phyloP scores from a whole-genome alignment of 2,329 filamentous ascomycete species.

The Aspergillus intermedius region DNA sequence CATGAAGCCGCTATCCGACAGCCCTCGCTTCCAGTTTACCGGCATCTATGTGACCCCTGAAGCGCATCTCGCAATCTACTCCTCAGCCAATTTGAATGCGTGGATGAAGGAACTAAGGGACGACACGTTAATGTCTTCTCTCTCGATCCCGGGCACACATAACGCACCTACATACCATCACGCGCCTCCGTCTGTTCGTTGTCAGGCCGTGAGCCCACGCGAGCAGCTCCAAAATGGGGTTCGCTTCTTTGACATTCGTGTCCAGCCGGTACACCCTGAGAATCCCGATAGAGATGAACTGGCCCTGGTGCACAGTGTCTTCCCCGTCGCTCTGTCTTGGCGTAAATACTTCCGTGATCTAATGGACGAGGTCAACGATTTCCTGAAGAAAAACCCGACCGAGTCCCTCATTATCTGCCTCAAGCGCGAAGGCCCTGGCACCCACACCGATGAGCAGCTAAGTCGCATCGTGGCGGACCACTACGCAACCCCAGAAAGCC shows the following conservation, averaged over 20 bases:
- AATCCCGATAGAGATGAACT: slow-evolving; percentile 59
- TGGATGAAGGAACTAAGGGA: slow-evolving; percentile 80
- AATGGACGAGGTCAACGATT: slow-evolving; percentile 63
- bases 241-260: slow-evolving; percentile 87
- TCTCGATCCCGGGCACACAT: slow-evolving; percentile 92
- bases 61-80: slow-evolving; percentile 58
- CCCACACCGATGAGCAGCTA: slow-evolving; percentile 71
- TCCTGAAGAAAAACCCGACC: slow-evolving; percentile 68
- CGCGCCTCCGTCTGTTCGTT: slow-evolving; percentile 86
- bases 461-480: slow-evolving; percentile 64
- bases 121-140: slow-evolving; percentile 64
- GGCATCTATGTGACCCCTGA: slow-evolving; percentile 57
- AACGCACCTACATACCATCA: slow-evolving; percentile 82
- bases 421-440: slow-evolving; percentile 85
- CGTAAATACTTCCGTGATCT: slow-evolving; percentile 71
- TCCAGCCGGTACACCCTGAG: slow-evolving; percentile 57
- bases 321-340: slow-evolving; percentile 79
- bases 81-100: slow-evolving; percentile 58
- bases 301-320: slow-evolving; percentile 79
- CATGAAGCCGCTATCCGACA: slow-evolving; percentile 52
- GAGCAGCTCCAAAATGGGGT: slow-evolving; percentile 84
- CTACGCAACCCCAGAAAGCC: slow-evolving; percentile 54
- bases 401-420: slow-evolving; percentile 81
- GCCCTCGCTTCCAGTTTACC: slow-evolving; percentile 53
- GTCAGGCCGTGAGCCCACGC: slow-evolving; percentile 71